Evolutionary conservation across 768 basidiomycete genomes (phyloP).

Genomic region (Pleurotus eryngii): DNA sequence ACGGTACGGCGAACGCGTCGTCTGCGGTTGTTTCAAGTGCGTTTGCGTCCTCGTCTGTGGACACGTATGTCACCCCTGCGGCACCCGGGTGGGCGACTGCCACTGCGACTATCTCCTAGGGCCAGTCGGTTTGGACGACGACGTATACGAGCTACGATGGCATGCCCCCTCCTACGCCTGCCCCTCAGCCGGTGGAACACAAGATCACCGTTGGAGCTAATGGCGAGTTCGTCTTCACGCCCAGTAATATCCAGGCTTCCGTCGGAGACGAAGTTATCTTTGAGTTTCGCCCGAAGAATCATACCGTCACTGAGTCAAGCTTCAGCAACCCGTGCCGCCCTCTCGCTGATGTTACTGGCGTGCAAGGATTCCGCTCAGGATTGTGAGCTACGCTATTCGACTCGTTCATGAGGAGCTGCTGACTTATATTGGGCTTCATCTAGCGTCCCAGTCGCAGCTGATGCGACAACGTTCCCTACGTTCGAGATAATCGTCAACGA

Average conservation of each 20-base stretch:
- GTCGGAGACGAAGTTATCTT: constrained; percentile 21
- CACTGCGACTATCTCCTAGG: too few relatives aligned
- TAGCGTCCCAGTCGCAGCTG: too few relatives aligned
- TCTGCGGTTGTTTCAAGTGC: constrained; percentile 10
- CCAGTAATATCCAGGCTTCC: constrained; percentile 16
- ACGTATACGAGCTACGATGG: constrained; percentile 25
- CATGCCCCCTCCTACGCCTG: constrained; percentile 16
- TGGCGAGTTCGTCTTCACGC: constrained; percentile 13
- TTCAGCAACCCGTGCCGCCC: constrained; percentile 18
- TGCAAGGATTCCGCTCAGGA: too few relatives aligned
- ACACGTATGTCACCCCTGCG: too few relatives aligned
- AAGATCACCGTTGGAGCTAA: constrained; percentile 14
- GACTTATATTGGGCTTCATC: too few relatives aligned
- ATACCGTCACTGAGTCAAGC: constrained; percentile 28
- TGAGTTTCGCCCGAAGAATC: constrained; percentile 22
- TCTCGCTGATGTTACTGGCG: too few relatives aligned
- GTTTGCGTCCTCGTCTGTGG: too few relatives aligned
- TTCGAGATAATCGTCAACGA: too few relatives aligned
- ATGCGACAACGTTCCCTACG: too few relatives aligned
- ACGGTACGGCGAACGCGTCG: constrained; percentile 10
- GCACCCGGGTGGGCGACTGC: background rate
- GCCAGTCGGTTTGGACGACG: background rate
- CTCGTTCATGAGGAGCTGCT: too few relatives aligned
- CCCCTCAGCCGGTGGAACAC: constrained; percentile 12
- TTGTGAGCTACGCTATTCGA: too few relatives aligned